phyloP scores from a whole-genome alignment of 768 basidiomycete genomes.

The Suillus spraguei region DNA sequence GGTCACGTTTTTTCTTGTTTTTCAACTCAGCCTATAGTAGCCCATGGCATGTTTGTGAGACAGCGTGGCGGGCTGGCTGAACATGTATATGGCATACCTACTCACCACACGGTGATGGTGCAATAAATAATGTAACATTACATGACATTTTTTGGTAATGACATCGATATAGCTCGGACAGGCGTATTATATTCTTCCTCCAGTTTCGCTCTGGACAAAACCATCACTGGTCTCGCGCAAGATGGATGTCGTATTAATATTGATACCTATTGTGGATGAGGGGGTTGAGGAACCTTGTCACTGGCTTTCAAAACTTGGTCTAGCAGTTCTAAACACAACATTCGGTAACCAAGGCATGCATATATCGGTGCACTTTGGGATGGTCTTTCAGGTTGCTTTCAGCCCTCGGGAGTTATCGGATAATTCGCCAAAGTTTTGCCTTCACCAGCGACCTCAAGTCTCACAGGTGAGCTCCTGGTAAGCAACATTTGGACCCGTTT shows the following conservation, averaged over 20 bases:
- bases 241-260: neutral
- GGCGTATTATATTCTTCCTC: neutral
- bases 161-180: neutral
- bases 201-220: neutral
- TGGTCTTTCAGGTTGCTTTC: neutral
- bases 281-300: neutral
- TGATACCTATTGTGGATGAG: neutral
- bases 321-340: neutral
- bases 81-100: neutral
- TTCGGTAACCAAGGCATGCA: neutral
- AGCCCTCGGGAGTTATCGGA: neutral
- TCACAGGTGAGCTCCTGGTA: neutral
- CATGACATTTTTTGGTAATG: neutral
- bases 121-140: neutral
- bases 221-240: neutral
- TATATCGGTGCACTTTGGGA: neutral
- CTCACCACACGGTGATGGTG: neutral
- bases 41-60: neutral
- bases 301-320: neutral
- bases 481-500: neutral
- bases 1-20: neutral
- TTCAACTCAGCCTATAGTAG: neutral
- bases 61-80: neutral
- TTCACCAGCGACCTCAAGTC: neutral
- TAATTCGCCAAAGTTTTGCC: neutral